These are phyloP conservation scores for Chernovozyma aurita DNA, from an alignment of 1,139 yeast genomes.

Conservation along the genomic window DNA sequence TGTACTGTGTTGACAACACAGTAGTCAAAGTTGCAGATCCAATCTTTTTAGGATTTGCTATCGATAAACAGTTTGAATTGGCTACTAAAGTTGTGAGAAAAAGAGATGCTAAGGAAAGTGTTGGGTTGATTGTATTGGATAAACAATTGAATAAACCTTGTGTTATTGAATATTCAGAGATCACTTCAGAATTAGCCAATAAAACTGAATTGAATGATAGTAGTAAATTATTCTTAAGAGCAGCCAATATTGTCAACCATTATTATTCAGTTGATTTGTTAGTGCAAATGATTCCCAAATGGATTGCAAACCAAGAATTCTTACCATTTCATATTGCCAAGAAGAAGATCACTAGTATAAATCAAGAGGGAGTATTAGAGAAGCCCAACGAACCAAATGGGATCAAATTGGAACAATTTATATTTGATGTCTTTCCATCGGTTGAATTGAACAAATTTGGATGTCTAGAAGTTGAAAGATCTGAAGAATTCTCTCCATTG, in stretches of 20 bases:
- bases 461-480: conserved; percentile 84
- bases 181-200: conserved; percentile 67
- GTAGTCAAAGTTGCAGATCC: conserved; percentile 96
- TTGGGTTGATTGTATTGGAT: conserved; percentile 84
- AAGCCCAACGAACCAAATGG: conserved; percentile 82
- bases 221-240: conserved; percentile 67
- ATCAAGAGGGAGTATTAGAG: conserved; percentile 43
- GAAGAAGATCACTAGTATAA: conserved; percentile 74
- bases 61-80: conserved; percentile 57
- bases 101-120: conserved; percentile 81
- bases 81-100: conserved; percentile 96
- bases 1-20: conserved; percentile 95
- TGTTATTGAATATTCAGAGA: conserved; percentile 94
- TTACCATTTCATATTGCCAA: conserved; percentile 92
- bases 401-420: conserved; percentile 91
- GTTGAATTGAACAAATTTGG: conserved; percentile 76
- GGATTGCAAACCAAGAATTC: conserved; percentile 63
- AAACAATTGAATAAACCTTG: conserved; percentile 63
- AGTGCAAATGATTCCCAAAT: conserved; percentile 51
- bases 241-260: conserved; percentile 97
- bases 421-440: conserved; percentile 90
- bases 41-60: conserved; percentile 81
- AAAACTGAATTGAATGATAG: conserved; percentile 46
- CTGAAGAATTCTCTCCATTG: conserved; percentile 86
- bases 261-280: conserved; percentile 82